Percentiles rank a stretch among this genome's conserved stretches.
Evolutionary conservation across 2,329 filamentous ascomycete species (phyloP).

Genomic region (Microcyclospora tardicrescens): DNA sequence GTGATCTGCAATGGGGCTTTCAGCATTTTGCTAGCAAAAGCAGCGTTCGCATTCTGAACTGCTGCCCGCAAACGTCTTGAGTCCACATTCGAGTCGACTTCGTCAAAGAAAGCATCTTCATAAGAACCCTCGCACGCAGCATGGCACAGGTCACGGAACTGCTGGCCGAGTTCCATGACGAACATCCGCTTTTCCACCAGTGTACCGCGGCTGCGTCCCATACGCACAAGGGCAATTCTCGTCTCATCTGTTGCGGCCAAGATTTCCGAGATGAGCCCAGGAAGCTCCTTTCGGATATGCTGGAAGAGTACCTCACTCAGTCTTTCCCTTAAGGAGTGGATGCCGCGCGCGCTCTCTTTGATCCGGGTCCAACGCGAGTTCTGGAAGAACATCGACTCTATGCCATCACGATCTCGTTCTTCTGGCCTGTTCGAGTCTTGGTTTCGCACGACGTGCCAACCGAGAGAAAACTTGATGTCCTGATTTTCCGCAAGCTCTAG

Average conservation of each 20-base stretch:
- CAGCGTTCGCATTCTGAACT: neutral
- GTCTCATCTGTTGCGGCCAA: too few species aligned
- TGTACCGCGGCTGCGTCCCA: too few species aligned
- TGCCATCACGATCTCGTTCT: constrained; percentile 2
- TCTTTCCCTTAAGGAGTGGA: neutral
- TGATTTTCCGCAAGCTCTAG: constrained; percentile 25
- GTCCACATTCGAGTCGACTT: neutral
- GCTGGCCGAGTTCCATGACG: too few species aligned
- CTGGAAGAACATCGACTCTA: neutral
- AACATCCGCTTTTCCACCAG: too few species aligned
- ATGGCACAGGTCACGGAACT: too few species aligned
- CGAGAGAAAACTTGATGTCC: constrained; percentile 28
- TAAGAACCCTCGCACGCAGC: too few species aligned
- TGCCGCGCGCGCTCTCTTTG: neutral
- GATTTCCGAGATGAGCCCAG: neutral
- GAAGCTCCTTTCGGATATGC: constrained; percentile 1
- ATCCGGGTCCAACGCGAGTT: neutral
- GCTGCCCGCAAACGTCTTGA: neutral
- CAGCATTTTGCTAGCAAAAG: neutral
- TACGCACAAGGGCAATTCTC: too few species aligned
- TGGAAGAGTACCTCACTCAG: constrained; percentile 1
- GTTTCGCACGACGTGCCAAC: constrained; percentile 45
- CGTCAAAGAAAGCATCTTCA: neutral
- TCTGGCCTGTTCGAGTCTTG: constrained; percentile 7
- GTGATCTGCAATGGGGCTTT: neutral